phyloP scores from a whole-genome alignment of 108 stramenopile genomes.

The Skeletonema tropicum region DNA sequence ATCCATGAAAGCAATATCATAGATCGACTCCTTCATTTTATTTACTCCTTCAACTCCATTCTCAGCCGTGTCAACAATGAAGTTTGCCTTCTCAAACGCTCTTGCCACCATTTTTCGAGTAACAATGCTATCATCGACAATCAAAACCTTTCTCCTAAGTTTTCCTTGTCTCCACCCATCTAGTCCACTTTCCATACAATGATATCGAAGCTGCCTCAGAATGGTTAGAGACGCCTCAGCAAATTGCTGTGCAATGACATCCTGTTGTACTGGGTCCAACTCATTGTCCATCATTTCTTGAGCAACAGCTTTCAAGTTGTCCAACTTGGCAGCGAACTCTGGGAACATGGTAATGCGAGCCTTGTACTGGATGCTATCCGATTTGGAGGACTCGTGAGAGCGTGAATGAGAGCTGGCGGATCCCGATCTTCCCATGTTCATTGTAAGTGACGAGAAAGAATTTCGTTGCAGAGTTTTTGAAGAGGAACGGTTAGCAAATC shows the following conservation, averaged over 20 bases:
- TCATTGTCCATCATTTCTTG: conserved; percentile 86
- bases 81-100: conserved; percentile 89
- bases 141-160: conserved; percentile 80
- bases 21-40: conserved; percentile 87
- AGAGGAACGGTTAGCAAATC: not conserved
- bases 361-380: conserved; percentile 50
- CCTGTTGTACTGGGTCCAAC: conserved; percentile 78
- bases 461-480: conserved; percentile 5
- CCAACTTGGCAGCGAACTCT: conserved; percentile 74
- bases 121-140: conserved; percentile 86
- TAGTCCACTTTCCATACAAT: conserved; percentile 90
- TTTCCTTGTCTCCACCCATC: conserved; percentile 92
- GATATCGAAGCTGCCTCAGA: conserved; percentile 87
- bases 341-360: conserved; percentile 88
- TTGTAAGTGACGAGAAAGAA: conserved; percentile 31
- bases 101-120: conserved; percentile 83
- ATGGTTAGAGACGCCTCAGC: conserved; percentile 90
- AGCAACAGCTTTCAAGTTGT: conserved; percentile 77
- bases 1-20: conserved; percentile 96
- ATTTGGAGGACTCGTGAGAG: conserved; percentile 16
- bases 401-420: conserved; percentile 15
- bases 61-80: conserved; percentile 88
- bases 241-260: conserved; percentile 84
- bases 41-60: conserved; percentile 88
- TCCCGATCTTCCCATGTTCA: conserved; percentile 31